Percentiles rank a stretch among this genome's conserved stretches.
phyloP scores from a whole-genome alignment of 2,329 filamentous ascomycete genomes.

The Claviceps arundinis region DNA sequence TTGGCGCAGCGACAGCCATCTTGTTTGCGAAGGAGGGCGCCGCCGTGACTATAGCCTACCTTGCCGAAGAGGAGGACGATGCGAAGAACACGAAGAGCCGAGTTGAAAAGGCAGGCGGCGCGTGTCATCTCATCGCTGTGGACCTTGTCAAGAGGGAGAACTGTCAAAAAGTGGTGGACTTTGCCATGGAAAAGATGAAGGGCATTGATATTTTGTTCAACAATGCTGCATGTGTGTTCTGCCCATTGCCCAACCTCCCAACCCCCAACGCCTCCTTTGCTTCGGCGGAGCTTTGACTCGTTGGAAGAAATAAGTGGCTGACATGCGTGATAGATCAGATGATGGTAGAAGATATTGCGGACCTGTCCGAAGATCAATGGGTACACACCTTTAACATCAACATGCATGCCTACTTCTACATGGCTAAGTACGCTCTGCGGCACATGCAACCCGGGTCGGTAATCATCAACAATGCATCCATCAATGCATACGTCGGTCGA shows the following conservation, averaged over 20 bases:
- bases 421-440: constrained; percentile 62
- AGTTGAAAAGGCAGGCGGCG: constrained; percentile 53
- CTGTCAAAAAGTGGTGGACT: constrained; percentile 54
- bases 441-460: constrained; percentile 62
- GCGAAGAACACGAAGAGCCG: constrained; percentile 59
- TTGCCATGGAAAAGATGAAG: constrained; percentile 51
- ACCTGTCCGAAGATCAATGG: constrained; percentile 68
- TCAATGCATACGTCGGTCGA: constrained; percentile 72
- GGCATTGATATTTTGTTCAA: constrained; percentile 62
- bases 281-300: not conserved
- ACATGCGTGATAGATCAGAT: constrained; percentile 28
- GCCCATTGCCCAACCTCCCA: not conserved
- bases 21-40: constrained; percentile 74
- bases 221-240: constrained; percentile 50
- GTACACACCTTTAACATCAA: constrained; percentile 68
- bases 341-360: constrained; percentile 55
- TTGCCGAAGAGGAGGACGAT: constrained; percentile 63
- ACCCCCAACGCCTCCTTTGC: not conserved
- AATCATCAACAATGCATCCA: constrained; percentile 77
- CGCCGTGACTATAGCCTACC: constrained; percentile 58
- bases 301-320: not conserved
- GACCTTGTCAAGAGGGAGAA: constrained; percentile 54
- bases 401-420: constrained; percentile 70
- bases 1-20: constrained; percentile 48
- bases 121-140: constrained; percentile 49